Base-by-base conservation (phyloP, 2,329 filamentous ascomycete species). In the Colletotrichum sansevieriae region DNA sequence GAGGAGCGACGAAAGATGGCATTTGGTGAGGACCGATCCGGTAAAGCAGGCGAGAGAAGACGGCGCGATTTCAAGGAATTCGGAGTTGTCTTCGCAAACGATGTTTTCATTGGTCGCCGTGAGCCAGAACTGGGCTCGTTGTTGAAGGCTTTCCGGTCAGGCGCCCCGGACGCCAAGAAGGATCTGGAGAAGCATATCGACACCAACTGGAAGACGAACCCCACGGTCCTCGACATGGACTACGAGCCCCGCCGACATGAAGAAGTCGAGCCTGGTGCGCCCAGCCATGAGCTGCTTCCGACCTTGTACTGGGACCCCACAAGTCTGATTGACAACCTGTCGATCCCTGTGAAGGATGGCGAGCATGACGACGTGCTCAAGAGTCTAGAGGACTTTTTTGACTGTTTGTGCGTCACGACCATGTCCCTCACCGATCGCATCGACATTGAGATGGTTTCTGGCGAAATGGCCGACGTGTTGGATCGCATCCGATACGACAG, bases 401-500 rank as follows among this genome's bases (percentile, higher is more conserved):
- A 66, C 2, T 15, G 25, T 10, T 12, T 63, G 0, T 20, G 62
- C 46, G 3, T 25, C 56, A 20, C 6, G 51, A 33, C 12, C 51
- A 4, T 52, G 25, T 5, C n/a, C 6, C 46, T 69, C 9, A 11
- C 18, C 5, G 10, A 51, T n/a, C 59, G 70, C n/a, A 33, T 71
- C 18, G 20, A 61, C 4, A 51, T 76, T 7, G 77, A 77, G 67
- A 52, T 73, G n/a, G 63, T 76, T n/a, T 66, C 72, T 18, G 76
- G 75, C 1, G 77, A 78, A 22, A 76, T 77, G 76, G 63, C 72
- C 0, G 75, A 78, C 44, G 63, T 73, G 18, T 62, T 78, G 71
- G 77, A 78, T 44, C 49, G 49, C n/a, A 52, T 52, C 29, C 25
- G 25, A 29, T n/a, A 52, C 25, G n/a, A 29, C 72, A 52, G 51